These are phyloP conservation scores for Monoraphidium neglectum DNA, from an alignment of 139 green algal species.

Conservation along the genomic window DNA sequence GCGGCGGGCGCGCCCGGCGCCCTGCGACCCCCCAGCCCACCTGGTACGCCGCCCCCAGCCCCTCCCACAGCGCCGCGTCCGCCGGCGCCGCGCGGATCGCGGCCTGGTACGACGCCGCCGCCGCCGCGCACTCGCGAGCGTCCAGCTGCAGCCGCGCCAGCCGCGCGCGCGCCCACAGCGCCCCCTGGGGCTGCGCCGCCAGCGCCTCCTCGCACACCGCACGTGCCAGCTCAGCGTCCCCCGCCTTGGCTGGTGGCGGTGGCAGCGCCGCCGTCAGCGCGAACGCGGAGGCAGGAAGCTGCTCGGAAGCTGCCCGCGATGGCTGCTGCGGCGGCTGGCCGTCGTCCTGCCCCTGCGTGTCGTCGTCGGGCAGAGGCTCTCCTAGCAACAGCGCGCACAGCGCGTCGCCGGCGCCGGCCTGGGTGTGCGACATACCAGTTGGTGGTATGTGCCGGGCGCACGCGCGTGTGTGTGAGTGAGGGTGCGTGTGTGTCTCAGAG, in stretches of 20 bases:
- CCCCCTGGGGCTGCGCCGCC: background rate
- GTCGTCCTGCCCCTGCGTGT: background rate
- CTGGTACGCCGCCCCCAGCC: conserved; percentile 61
- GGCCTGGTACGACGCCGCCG: conserved; percentile 5
- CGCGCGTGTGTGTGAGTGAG: too few relatives aligned
- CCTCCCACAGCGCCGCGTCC: conserved; percentile 65
- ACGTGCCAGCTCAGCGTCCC: too few relatives aligned
- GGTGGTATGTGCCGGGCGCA: too few relatives aligned
- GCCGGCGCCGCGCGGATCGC: conserved; percentile 14
- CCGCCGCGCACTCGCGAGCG: conserved; percentile 3
- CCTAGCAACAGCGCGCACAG: conserved; percentile 48
- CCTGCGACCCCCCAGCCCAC: background rate
- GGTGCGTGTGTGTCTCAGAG: too few relatives aligned
- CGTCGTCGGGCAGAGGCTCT: conserved; percentile 24
- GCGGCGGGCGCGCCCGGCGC: too few relatives aligned
- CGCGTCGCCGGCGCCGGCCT: conserved; percentile 45
- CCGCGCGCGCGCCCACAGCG: conserved; percentile 10
- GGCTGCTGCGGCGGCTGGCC: too few relatives aligned
- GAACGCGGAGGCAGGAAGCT: too few relatives aligned
- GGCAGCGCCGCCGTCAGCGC: background rate
- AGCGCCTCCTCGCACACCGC: conserved; percentile 49
- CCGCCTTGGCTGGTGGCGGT: background rate
- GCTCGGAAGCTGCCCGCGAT: too few relatives aligned
- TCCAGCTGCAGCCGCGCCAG: conserved; percentile 29
- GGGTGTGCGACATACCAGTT: too few relatives aligned